Evolutionary conservation across 1,284 basidiomycete genomes (phyloP), one percentile per base, ranked within the genome.

Genomic region (Albatrellus sp.): DNA sequence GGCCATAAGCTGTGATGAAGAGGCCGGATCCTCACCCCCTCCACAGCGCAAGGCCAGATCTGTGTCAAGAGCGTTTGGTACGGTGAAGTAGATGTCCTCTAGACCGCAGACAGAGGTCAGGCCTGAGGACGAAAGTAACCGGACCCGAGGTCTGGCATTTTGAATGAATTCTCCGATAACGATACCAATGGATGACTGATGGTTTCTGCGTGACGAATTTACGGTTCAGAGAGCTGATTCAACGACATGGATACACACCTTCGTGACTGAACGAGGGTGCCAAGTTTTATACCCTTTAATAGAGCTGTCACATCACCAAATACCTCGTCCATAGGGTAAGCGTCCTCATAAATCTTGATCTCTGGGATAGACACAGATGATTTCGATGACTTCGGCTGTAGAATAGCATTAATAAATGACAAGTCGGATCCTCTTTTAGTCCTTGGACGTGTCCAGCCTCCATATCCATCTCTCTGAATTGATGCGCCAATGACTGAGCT

Each of bases 11-110:
- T 78, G 61, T 7, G 54, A 53, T 12, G 60, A 56, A 20, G 52
- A 55, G 28, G 5, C 48, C 41, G 0, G 65, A 54, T 13, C 56
- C 35, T 52, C 49, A 1, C 54, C 50, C 0, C 20, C 29, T 1
- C 77, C 77, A 53, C 78, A 80, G 16, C 74, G 67, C 33, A 55
- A 46, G 0, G 67, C 63, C 9, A 77, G 62, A 46, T 73, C 67
- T 30, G 49, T 45, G 19, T 71, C 56, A 16, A 76, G 60, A 53
- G 81, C 68, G 14, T 62, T 59, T 0, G 81, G 79, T 13, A 84
- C 61, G 34, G 66, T 56, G 57, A 78, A 82, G 52, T 69, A 65
- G 50, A 83, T 61, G 49, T 84, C 78, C 10, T 65, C 54, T 7
- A 20, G 6, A 2, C 32, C 12, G 33, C 43, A 41, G 28, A 10